Conservation (phyloP, 768 basidiomycete genomes). For the Lactarius evosmus region DNA sequence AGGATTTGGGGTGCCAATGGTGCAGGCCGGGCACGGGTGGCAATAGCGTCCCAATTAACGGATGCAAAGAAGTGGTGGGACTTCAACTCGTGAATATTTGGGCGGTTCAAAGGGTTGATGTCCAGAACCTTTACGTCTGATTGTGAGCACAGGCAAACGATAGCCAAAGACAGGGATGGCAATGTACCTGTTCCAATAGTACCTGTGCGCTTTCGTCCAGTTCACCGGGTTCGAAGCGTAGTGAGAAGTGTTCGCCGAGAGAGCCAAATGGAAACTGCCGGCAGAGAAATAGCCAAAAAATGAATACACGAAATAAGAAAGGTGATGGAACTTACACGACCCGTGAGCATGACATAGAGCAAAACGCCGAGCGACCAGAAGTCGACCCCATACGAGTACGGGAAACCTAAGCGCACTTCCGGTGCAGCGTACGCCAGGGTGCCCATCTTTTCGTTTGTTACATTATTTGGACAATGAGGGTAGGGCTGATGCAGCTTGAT, state of each 20-base stretch:
- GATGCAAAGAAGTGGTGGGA: slow-evolving; percentile 25
- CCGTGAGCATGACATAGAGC: slow-evolving; percentile 27
- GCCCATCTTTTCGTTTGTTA: slow-evolving; percentile 23
- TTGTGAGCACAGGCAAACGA: background rate
- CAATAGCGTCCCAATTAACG: slow-evolving; percentile 22
- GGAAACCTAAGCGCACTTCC: slow-evolving; percentile 23
- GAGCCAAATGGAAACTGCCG: slow-evolving; percentile 27
- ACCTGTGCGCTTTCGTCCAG: slow-evolving; percentile 24
- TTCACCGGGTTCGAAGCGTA: slow-evolving; percentile 21
- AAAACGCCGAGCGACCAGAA: slow-evolving; percentile 28
- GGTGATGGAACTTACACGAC: slow-evolving; percentile 19
- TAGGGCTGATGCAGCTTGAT: slow-evolving; percentile 22
- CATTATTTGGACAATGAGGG: background rate
- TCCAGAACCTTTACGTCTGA: slow-evolving; percentile 12
- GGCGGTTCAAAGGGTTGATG: slow-evolving; percentile 19
- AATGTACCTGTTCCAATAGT: slow-evolving; percentile 17
- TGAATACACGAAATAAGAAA: background rate
- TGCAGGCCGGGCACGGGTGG: slow-evolving; percentile 13
- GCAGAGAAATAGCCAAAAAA: background rate
- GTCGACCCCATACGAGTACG: slow-evolving; percentile 28
- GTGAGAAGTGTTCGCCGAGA: slow-evolving; percentile 17
- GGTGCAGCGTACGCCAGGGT: slow-evolving; percentile 26
- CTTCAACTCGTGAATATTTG: slow-evolving; percentile 21
- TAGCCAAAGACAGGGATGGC: too few species aligned
- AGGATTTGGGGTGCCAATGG: slow-evolving; percentile 18